Evolutionary conservation across 768 basidiomycete genomes (phyloP).

Genomic region (Mycena chlorophos): DNA sequence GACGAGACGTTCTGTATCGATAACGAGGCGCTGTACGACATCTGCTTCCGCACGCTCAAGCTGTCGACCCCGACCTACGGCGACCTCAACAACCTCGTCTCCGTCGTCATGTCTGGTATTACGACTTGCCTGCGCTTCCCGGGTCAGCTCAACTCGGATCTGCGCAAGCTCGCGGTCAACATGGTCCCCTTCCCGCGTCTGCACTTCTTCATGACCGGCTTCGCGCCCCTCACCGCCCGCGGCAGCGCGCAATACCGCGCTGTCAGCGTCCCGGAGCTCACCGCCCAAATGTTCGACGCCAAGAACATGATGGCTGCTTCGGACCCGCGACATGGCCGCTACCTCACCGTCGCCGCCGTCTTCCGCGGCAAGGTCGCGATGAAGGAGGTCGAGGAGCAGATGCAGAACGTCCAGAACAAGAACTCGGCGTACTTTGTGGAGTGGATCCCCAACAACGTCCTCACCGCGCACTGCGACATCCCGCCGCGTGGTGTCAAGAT

Average conservation of each 20-base stretch:
- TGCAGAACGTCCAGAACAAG: slow-evolving; percentile 97
- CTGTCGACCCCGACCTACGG: slow-evolving; percentile 94
- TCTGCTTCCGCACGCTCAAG: slow-evolving; percentile 98
- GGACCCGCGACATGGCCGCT: slow-evolving; percentile 95
- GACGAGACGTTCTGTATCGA: slow-evolving; percentile 99
- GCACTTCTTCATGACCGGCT: slow-evolving; percentile 99
- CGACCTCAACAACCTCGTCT: slow-evolving; percentile 97
- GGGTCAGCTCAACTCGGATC: slow-evolving; percentile 98
- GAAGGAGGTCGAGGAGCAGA: slow-evolving; percentile 99
- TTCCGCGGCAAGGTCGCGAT: slow-evolving; percentile 99
- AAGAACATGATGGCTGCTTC: slow-evolving; percentile 99
- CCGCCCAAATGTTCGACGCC: slow-evolving; percentile 99
- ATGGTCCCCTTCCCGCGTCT: slow-evolving; percentile 99
- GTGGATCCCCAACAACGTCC: slow-evolving; percentile 99
- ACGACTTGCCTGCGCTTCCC: slow-evolving; percentile 99
- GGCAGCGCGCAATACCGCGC: slow-evolving; percentile 95
- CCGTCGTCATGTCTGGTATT: slow-evolving; percentile 97
- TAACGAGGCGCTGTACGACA: slow-evolving; percentile 98
- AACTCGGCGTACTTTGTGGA: slow-evolving; percentile 98
- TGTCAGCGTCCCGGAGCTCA: slow-evolving; percentile 95
- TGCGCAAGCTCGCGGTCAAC: slow-evolving; percentile 98
- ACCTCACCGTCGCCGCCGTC: slow-evolving; percentile 95
- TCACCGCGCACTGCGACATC: slow-evolving; percentile 97
- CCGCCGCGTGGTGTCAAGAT: slow-evolving; percentile 94
- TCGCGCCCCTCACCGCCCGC: slow-evolving; percentile 90